Evolutionary conservation across 1,139 yeast species (phyloP), one percentile per base, ranked within the genome.

Genomic region (Protomyces macrosporus): DNA sequence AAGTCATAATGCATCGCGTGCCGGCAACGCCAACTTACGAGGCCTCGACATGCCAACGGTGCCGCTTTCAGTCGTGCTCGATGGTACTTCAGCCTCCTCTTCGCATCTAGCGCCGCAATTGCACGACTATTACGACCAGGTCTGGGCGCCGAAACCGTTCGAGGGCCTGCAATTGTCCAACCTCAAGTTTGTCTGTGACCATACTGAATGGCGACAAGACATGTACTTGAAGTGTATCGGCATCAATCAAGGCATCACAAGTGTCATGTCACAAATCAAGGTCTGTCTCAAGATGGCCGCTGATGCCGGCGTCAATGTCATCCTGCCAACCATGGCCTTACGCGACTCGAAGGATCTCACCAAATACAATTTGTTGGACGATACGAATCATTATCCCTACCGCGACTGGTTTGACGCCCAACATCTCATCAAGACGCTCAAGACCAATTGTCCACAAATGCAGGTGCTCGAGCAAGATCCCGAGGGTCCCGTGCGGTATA

Each of bases 211-310:
- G 32, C 35, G 39, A 14, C 32, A 30, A 4, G 37, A 53, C 23
- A n/a, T 37, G 14, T 53, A 53, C 32, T 12, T 53, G 33, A 23
- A 39, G 34, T 53, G 57, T 32, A 12, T 23, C n/a, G 37, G 48
- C n/a, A 23, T 42, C 36, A 36, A 39, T 23, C 48, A 40, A 39
- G 57, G 57, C 39, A 16, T 53, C 48, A 53, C 57, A 32, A 53
- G 48, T n/a, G 32, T 53, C 57, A 53, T 53, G 57, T 53, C 57
- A 10, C 57, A 53, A n/a, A 33, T 53, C 30, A 53, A 53, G 30
- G 50, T 40, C 14, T 53, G 57, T 39, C n/a, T 53, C 23, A 40
- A 42, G 14, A 37, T 53, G 57, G 57, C 57, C 12, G 30, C 39
- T 3, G 57, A 53, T 4, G 32, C 57, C n/a, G 57, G 57, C 33